Percentiles rank a stretch among this genome's conserved stretches.
These are phyloP conservation scores for Diversispora epigaea DNA, from an alignment of 192 early-diverging fungal species.

Conservation along the genomic window DNA sequence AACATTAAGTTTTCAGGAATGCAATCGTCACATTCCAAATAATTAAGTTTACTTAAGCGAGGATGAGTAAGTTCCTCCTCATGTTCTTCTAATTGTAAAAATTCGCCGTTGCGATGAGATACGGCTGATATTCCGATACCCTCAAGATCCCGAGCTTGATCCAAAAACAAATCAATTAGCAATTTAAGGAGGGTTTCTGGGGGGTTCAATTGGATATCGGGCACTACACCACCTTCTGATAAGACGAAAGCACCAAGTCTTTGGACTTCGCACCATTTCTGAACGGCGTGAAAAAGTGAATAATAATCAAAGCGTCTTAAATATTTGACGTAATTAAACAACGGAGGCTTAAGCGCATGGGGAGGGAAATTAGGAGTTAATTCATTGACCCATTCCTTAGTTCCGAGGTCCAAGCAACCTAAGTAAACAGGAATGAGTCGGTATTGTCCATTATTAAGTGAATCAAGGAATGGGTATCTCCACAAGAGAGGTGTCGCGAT, in stretches of 20 bases:
- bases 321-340: background rate
- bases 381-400: background rate
- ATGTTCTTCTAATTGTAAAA: background rate
- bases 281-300: background rate
- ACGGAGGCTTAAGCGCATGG: background rate
- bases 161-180: background rate
- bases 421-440: background rate
- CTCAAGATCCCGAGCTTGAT: background rate
- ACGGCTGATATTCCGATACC: background rate
- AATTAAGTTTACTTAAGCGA: background rate
- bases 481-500: background rate
- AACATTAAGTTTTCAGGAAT: background rate
- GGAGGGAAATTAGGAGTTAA: background rate
- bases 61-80: background rate
- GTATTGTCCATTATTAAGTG: background rate
- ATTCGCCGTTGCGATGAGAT: background rate
- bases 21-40: constrained; percentile 12
- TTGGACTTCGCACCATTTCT: background rate
- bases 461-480: background rate
- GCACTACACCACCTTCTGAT: background rate
- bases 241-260: background rate
- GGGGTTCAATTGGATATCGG: background rate
- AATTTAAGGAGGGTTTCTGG: background rate
- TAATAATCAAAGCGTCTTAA: background rate
- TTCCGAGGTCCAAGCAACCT: background rate